phyloP scores from a whole-genome alignment of 2,329 filamentous ascomycete genomes.

The Phialocephala subalpina region DNA sequence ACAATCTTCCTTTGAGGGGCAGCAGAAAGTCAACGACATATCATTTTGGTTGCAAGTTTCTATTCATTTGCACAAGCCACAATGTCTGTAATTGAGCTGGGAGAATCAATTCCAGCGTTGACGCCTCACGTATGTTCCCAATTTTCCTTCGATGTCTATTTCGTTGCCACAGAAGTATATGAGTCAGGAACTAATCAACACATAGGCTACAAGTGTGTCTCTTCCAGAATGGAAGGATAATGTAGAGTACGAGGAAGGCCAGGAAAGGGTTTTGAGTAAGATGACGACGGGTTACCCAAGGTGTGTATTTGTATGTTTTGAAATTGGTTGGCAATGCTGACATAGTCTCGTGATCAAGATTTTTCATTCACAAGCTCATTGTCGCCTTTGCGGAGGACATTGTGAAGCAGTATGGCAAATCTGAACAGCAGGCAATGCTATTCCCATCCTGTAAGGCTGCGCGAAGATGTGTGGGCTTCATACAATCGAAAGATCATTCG shows the following conservation, averaged over 20 bases:
- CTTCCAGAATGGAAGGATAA: constrained; percentile 93
- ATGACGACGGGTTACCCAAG: constrained; percentile 93
- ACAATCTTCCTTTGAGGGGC: constrained; percentile 4
- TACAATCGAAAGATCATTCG: constrained; percentile 65
- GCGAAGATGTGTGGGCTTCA: constrained; percentile 77
- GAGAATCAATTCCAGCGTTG: constrained; percentile 45
- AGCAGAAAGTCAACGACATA: background rate
- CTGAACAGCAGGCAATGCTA: constrained; percentile 76
- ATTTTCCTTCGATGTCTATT: background rate
- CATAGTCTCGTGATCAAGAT: constrained; percentile 59
- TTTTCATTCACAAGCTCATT: constrained; percentile 90
- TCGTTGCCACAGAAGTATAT: background rate
- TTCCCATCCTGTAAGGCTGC: constrained; percentile 79
- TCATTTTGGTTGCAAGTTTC: background rate
- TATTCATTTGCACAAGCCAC: constrained; percentile 7
- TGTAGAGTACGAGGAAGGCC: constrained; percentile 91
- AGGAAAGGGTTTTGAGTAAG: constrained; percentile 82
- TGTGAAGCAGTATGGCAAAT: constrained; percentile 66
- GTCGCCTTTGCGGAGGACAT: constrained; percentile 76
- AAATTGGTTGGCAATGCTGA: constrained; percentile 32
- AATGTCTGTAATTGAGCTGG: constrained; percentile 45
- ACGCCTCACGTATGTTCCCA: constrained; percentile 45
- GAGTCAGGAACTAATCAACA: constrained; percentile 27
- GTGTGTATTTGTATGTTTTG: constrained; percentile 49
- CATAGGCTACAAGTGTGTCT: constrained; percentile 94